Evolutionary conservation across 768 basidiomycete species (phyloP), one percentile per base, ranked within the genome.

Genomic region (Rhodotorula sphaerocarpa): DNA sequence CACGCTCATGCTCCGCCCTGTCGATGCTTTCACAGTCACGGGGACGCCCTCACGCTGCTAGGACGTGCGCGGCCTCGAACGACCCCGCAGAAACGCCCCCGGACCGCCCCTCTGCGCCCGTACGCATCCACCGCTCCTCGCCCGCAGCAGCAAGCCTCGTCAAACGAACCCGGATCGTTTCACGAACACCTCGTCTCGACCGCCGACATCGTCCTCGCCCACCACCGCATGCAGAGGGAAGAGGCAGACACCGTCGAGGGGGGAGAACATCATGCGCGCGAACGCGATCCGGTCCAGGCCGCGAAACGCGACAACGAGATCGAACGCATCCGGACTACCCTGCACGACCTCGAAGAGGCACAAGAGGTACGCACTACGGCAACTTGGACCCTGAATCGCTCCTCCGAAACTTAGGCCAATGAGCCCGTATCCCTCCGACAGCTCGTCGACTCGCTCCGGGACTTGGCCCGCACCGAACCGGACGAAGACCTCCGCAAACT

Each of bases 401-500:
- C 25, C 25, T 27, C 39, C n/a, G n/a, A n/a, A n/a, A 16, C 36
- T 39, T 39, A 10, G 36, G 10, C 36, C 36, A 16, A 9, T 39
- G 36, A 39, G 16, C 9, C 36, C 9, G 16, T 31, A 23, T n/a
- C 20, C 14, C 21, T 3, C 41, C 2, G 10, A 16, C 51, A 70
- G 63, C 56, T 65, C 54, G 28, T 70, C 34, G n/a, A 14, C 0
- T 56, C 45, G 11, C 50, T 72, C 0, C 54, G 61, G n/a, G 61
- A 67, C 5, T 61, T 72, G 20, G 57, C 70, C 15, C 14, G 33
- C 3, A 25, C 78, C 41, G 91, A 93, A 70, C 76, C 84, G 0
- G 91, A 93, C 70, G 80, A 83, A 3, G 76, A 80, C 4, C 85
- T 96, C 80, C 85, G 85, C 9, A 74, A 81, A 12, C 79, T 95